Evolutionary conservation across 2,329 filamentous ascomycete species (phyloP).

Genomic region (Cladorrhinum sp.): DNA sequence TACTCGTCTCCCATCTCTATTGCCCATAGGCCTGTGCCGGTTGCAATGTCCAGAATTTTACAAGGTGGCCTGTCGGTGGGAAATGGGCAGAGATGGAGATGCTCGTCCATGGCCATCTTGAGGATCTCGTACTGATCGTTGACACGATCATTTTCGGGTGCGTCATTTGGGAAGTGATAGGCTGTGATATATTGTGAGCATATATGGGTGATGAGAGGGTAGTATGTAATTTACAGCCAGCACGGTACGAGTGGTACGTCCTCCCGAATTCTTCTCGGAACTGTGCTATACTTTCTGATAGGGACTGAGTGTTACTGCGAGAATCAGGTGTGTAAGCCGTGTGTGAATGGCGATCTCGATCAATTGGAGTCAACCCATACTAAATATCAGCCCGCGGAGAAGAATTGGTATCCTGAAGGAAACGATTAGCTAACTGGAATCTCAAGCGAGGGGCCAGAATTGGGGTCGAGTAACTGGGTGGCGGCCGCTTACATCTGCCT

Average conservation of each 20-base stretch:
- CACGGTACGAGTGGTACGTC: conserved; percentile 34
- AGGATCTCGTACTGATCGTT: conserved; percentile 34
- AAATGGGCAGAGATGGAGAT: conserved; percentile 33
- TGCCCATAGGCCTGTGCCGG: conserved; percentile 61
- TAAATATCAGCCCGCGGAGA: conserved; percentile 16
- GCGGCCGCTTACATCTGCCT: conserved; percentile 27
- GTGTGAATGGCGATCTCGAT: neutral
- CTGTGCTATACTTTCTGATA: conserved; percentile 33
- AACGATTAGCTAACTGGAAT: neutral
- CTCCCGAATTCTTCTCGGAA: conserved; percentile 32
- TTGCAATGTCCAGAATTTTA: conserved; percentile 41
- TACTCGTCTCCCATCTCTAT: conserved; percentile 65
- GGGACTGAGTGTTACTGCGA: conserved; percentile 28
- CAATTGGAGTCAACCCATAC: conserved; percentile 6
- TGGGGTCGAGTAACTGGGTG: neutral
- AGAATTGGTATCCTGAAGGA: conserved; percentile 4
- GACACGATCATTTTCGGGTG: conserved; percentile 32
- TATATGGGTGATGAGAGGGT: neutral
- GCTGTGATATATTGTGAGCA: conserved; percentile 24
- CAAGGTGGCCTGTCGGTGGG: conserved; percentile 28
- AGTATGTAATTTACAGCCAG: conserved; percentile 30
- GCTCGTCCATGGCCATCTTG: conserved; percentile 32
- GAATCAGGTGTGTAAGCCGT: neutral
- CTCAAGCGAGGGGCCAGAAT: neutral
- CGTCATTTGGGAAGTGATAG: conserved; percentile 37